Evolutionary conservation across 257 asterid genomes (phyloP).

Genomic region (Petunia secreta): DNA sequence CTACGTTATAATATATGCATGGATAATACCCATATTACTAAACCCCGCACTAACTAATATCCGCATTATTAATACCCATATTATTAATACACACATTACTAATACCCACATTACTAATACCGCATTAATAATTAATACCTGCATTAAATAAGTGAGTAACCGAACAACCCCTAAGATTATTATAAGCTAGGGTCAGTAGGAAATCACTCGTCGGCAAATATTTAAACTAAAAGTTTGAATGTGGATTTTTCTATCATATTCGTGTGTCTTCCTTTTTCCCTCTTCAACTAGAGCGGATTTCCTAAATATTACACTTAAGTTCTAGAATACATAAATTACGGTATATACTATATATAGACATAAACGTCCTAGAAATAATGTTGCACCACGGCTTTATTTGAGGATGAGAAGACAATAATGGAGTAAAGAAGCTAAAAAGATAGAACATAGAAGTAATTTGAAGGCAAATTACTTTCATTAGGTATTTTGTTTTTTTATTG

Average conservation of each 20-base stretch:
- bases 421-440: not conserved
- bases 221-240: not conserved
- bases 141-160: too few species aligned
- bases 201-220: not conserved
- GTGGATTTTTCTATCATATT: not conserved
- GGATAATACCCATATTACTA: too few species aligned
- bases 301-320: not conserved
- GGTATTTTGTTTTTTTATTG: not conserved
- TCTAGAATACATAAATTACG: not conserved
- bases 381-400: not conserved
- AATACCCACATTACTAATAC: too few species aligned
- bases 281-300: not conserved
- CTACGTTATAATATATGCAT: too few species aligned
- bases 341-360: not conserved
- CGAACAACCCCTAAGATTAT: too few species aligned
- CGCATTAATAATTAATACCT: too few species aligned
- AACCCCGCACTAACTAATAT: too few species aligned
- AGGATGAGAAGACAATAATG: not conserved
- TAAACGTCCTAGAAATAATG: not conserved
- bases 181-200: not conserved
- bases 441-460: not conserved
- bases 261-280: not conserved
- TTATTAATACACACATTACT: too few species aligned
- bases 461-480: not conserved
- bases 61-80: too few species aligned